Conservation (phyloP, 2,329 filamentous ascomycete species). For the Chaetothyriales sp. region DNA sequence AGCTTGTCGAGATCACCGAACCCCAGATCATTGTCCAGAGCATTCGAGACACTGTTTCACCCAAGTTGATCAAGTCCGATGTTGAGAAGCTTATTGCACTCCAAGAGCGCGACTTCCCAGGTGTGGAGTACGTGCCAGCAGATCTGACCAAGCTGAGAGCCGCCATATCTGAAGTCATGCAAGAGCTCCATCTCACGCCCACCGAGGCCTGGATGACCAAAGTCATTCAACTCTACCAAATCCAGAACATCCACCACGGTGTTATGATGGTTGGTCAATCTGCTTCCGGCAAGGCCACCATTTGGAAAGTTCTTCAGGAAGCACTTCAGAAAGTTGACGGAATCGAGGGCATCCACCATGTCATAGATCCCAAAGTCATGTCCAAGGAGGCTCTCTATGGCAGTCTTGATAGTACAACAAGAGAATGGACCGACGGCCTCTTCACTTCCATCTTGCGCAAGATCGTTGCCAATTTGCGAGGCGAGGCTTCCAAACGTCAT, state of each 20-base stretch:
- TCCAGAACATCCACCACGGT: constrained; percentile 94
- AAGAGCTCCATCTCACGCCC: constrained; percentile 73
- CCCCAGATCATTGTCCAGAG: constrained; percentile 98
- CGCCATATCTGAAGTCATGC: constrained; percentile 70
- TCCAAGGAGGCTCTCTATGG: constrained; percentile 96
- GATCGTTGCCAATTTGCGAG: constrained; percentile 96
- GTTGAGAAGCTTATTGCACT: constrained; percentile 77
- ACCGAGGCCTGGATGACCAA: constrained; percentile 97
- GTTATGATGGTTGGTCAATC: constrained; percentile 99
- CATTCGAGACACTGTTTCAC: constrained; percentile 93
- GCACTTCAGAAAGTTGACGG: constrained; percentile 83
- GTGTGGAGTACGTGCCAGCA: constrained; percentile 82
- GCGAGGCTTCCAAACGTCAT: constrained; percentile 90
- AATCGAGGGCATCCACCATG: constrained; percentile 85
- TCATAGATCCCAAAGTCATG: constrained; percentile 99
- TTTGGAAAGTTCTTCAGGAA: constrained; percentile 85
- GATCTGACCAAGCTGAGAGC: constrained; percentile 65
- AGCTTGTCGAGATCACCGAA: constrained; percentile 63
- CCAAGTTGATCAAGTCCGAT: constrained; percentile 87
- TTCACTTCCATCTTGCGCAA: constrained; percentile 97
- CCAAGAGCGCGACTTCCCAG: constrained; percentile 77
- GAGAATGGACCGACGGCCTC: constrained; percentile 96
- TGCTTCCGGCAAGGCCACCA: constrained; percentile 89
- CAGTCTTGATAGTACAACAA: constrained; percentile 86
- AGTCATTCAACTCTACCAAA: constrained; percentile 91